Evolutionary conservation across 2,329 filamentous ascomycete genomes (phyloP), one percentile per base, ranked within the genome.

Genomic region (Fusarium sulawesiense): DNA sequence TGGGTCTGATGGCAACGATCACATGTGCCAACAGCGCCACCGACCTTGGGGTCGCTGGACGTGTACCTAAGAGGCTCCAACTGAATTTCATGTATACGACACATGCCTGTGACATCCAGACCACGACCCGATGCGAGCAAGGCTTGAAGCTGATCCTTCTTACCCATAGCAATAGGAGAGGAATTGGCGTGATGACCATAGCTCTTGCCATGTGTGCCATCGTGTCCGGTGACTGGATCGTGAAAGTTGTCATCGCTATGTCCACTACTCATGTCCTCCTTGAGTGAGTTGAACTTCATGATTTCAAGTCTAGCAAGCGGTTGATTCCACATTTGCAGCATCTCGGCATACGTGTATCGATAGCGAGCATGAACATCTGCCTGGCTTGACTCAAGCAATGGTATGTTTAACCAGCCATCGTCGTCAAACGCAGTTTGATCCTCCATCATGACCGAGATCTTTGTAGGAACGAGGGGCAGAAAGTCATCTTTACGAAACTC

Each of bases 401-500:
- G 86, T 5, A 85, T 83, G 21, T 82, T 84, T 74, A 91, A 83
- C 83, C 88, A 91, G 14, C 89, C 89, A 73, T 92, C 89, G 55
- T 91, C 89, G 68, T 92, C 90, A 71, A 92, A 92, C 21, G 86
- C 83, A n/a, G 85, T 84, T 67, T 89, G 88, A 66, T 92, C 88
- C 73, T 87, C 85, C 68, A 91, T 82, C 9, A 83, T 81, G 9
- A 90, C 81, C 2, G 83, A 81, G 7, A 88, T 84, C 23, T 81
- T 83, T 18, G 86, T 81, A 7, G 86, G 85, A 4, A 88, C 81
- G 64, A 86, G 76, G 11, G 83, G 79, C 7, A 84, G 75, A 14
- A 79, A 62, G 14, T 86, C 84, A 6, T 87, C 85, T 51, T 80
- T 79, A 18, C 80, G 80, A 21, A 77, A 77, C 10, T 88, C 86